These are phyloP conservation scores for Cercospora nicotianae DNA, from an alignment of 2,329 filamentous ascomycete species.

Conservation along the genomic window DNA sequence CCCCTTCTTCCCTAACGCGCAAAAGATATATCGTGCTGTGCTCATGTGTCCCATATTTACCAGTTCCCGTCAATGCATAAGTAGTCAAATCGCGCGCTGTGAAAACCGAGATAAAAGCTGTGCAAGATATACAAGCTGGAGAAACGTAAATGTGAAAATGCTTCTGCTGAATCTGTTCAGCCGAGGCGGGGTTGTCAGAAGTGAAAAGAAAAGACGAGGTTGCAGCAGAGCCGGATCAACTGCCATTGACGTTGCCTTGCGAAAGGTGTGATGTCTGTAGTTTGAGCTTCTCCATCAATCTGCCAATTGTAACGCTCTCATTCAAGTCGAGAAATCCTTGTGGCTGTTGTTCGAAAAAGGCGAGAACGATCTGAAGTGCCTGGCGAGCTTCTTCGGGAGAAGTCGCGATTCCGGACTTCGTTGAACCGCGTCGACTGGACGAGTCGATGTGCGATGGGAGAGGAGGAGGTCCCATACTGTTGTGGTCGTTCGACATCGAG, in stretches of 20 bases:
- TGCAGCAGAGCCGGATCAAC: background rate
- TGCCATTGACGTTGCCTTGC: background rate
- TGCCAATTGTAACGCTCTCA: slow-evolving; percentile 75
- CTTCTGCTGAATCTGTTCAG: background rate
- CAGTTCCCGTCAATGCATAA: background rate
- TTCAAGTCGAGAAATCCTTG: slow-evolving; percentile 69
- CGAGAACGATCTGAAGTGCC: slow-evolving; percentile 78
- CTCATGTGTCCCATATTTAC: background rate
- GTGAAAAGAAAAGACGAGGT: slow-evolving; percentile 3
- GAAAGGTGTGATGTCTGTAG: slow-evolving; percentile 43
- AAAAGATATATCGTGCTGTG: background rate
- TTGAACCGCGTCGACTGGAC: slow-evolving; percentile 22
- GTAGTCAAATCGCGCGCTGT: background rate
- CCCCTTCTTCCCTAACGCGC: background rate
- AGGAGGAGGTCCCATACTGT: slow-evolving; percentile 48
- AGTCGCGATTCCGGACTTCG: slow-evolving; percentile 44
- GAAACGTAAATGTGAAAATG: background rate
- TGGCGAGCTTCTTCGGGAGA: slow-evolving; percentile 82
- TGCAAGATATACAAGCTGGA: background rate
- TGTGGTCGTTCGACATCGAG: slow-evolving; percentile 27
- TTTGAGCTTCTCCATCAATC: slow-evolving; percentile 82
- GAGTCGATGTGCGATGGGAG: slow-evolving; percentile 40
- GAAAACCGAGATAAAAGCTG: background rate
- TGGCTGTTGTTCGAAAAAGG: slow-evolving; percentile 73
- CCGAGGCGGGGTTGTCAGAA: background rate